Base-by-base conservation (phyloP, 192 early-diverging fungal species). In the Podila verticillata region DNA sequence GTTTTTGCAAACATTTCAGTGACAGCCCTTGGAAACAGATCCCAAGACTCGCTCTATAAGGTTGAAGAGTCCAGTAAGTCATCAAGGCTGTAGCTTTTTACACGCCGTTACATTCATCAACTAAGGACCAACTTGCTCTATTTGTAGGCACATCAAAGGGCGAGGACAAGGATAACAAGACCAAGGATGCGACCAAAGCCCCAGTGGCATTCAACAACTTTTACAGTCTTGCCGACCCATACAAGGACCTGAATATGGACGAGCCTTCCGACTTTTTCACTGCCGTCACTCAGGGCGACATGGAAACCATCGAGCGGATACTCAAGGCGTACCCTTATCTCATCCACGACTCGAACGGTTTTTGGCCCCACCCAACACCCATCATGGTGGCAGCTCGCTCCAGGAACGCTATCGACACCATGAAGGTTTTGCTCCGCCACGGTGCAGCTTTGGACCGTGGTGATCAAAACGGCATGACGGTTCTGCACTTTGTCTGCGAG, bases 161-260 rank as follows among this genome's bases (percentile, higher is more conserved):
- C 36, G 44, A 48, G 8, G 17, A 39, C 39, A 47, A 48, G 15
- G 15, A 28, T 19, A 48, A 2, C 47, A 24, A 15, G 44, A 64
- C n/a, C 32, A 13, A 44, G 39, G 39, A 44, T 44, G 13, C 39
- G 39, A 30, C 20, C 19, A 72, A 72, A 22, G 65, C 70, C 5
- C 70, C 61, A 1, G 35, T 72, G 47, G 70, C 71, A 44, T 80
- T 80, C 24, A 69, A 80, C 66, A 80, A 80, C 61, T 80, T 80
- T 64, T 80, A 80, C 56, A 80, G 77, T 60, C 77, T 80, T n/a
- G 57, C 68, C 9, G 77, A 80, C 20, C 77, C 77, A 5, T 80
- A 80, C 70, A 80, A 80, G 70, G 77, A 72, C 15, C 12, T 80
- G 28, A 72, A 72, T 22, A 36, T 58, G 47, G 77, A 80, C 39